A percentile compares a stretch with the other conserved stretches of the same genome.
Evolutionary conservation across 2,329 filamentous ascomycete genomes (phyloP).

Genomic region (Lojkania enalia): DNA sequence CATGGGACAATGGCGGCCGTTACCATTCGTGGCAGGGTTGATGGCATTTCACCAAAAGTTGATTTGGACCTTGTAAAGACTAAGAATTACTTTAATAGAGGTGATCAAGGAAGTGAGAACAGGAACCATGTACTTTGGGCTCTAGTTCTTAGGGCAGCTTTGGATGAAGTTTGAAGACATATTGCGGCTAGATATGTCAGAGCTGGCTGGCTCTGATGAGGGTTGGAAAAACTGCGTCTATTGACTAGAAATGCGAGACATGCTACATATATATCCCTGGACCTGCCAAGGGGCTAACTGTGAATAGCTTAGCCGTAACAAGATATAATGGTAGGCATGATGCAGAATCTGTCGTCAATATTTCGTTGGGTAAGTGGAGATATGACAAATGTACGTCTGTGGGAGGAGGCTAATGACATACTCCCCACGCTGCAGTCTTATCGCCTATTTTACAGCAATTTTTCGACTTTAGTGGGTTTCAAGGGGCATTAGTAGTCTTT

Average conservation of each 20-base stretch:
- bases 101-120: background rate
- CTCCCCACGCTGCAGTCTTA: too few relatives aligned
- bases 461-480: background rate
- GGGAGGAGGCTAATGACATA: too few relatives aligned
- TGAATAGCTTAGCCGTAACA: too few relatives aligned
- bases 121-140: background rate
- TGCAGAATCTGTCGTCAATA: constrained; percentile 9
- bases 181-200: too few relatives aligned
- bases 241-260: too few relatives aligned
- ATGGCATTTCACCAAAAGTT: constrained; percentile 6
- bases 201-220: too few relatives aligned
- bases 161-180: background rate
- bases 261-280: too few relatives aligned
- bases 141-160: background rate
- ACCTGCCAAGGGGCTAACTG: too few relatives aligned
- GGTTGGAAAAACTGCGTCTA: too few relatives aligned
- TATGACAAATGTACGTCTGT: too few relatives aligned
- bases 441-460: constrained; percentile 1
- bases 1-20: constrained; percentile 10
- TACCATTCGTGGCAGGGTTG: constrained; percentile 1
- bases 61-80: constrained; percentile 7
- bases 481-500: background rate
- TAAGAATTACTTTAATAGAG: constrained; percentile 3
- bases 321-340: too few relatives aligned
- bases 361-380: constrained; percentile 9